Evolutionary conservation across 2,329 filamentous ascomycete species (phyloP), one percentile per base, ranked within the genome.

Genomic region (Neofusicoccum laricinum): DNA sequence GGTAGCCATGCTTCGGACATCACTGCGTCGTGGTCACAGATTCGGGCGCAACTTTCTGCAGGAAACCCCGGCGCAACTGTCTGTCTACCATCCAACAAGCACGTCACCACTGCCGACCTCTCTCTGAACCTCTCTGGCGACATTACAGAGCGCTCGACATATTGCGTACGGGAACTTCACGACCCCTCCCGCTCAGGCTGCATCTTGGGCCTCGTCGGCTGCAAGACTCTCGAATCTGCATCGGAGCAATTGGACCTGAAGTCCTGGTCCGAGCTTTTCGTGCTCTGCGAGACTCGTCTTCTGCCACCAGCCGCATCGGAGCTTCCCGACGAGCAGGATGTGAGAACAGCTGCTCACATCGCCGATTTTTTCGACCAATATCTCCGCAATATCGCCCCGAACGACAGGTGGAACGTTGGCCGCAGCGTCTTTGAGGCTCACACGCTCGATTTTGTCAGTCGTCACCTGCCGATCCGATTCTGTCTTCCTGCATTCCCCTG

Each of bases 401-500:
- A 72, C 53, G 73, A 75, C 41, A 69, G 73, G 55, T 75, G 73
- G 73, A 55, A 68, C 38, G 63, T 66, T 36, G 72, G 72, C 8
- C 69, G 70, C 10, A 65, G 69, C 12, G 61, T 59, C 17, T 75
- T 75, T 59, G 59, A 72, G 30, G 68, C 70, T 53, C 67, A 71
- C 1, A 70, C 19, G 10, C 34, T 46, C 6, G 41, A 48, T 17
- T 63, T 48, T 51, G 71, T 74, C 15, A 69, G 69, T 43, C 68
- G 68, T 48, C 69, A 68, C 41, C 61, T 71, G 46, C 67, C 72
- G 3, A 64, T 74, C 36, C 68, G 64, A 21, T 68, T 75, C 64
- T 66, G 74, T 14, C 78, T 88, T 0, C 86, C 86, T 0, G 85
- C 84, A 0, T 88, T 88, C 49, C 86, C 86, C 0, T 88, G 86